Evolutionary conservation across 2,329 filamentous ascomycete species (phyloP), one percentile per base, ranked within the genome.

Genomic region (Colletotrichum lentis): DNA sequence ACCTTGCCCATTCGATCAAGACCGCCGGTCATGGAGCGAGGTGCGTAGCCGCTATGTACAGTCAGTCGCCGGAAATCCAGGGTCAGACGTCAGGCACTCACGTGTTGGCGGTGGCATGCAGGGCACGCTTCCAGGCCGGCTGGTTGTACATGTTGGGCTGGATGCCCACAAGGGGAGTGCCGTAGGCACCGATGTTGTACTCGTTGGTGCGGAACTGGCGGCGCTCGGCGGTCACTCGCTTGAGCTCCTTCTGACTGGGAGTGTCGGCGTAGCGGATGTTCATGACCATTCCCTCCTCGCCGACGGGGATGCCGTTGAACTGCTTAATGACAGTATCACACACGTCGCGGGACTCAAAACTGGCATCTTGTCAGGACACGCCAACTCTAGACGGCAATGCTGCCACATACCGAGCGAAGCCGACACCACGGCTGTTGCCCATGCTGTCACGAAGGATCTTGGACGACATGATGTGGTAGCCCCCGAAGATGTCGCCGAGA

Each of bases 231-330:
- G 95, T 98, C 77, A 97, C 91, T 71, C 96, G 91, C 86, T 99
- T 99, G 73, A 99, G 86, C 77, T 96, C 89, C 84, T 99, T 99
- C 80, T 99, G 96, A 70, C 95, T 92, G 63, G 96, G 93, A 44
- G 96, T 99, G 76, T 99, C 96, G 71, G 96, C 95, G 78, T 97
- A 99, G 72, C 96, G 94, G 73, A 99, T 94, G 80, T 97, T 94
- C 80, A 96, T 88, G 71, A 94, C 90, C 72, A 96, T 88, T 35
- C 91, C 89, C 74, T 97, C 93, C 41, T 91, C 89, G 47, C 92
- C 92, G 72, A 92, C 86, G 37, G 87, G 82, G 73, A 90, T 83
- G 71, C 96, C 95, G 80, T 97, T 94, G 81, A 92, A 99, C 71
- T 91, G 89, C 73, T 86, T 85, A 79, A 99, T 93, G 73, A 99